Evolutionary conservation across 2,329 filamentous ascomycete species (phyloP).

Genomic region (Trichoderma sp.): DNA sequence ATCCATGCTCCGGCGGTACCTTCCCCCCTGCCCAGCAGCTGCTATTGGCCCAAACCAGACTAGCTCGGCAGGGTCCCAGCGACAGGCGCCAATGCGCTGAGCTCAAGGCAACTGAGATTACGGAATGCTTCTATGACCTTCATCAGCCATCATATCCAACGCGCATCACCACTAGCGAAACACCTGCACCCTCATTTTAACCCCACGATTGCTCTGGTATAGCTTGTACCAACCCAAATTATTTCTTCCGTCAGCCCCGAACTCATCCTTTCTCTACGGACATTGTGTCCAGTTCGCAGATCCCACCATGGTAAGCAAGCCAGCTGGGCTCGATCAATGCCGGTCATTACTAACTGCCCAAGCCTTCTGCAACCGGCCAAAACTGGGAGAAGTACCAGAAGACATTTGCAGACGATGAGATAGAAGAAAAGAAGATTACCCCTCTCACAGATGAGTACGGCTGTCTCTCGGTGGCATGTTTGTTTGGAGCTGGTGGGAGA

Average conservation of each 20-base stretch:
- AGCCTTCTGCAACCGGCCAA: slow-evolving; percentile 92
- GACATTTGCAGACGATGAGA: slow-evolving; percentile 93
- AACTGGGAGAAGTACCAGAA: slow-evolving; percentile 99
- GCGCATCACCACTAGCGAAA: slow-evolving; percentile 23
- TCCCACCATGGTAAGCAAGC: slow-evolving; percentile 47
- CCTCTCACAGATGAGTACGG: slow-evolving; percentile 93
- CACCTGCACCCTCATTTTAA: neutral
- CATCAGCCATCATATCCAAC: slow-evolving; percentile 37
- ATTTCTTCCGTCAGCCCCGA: neutral
- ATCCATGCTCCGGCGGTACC: slow-evolving; percentile 44
- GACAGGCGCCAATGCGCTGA: slow-evolving; percentile 39
- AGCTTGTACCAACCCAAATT: neutral
- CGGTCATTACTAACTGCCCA: slow-evolving; percentile 40
- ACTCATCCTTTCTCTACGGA: neutral
- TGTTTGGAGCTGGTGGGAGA: slow-evolving; percentile 14
- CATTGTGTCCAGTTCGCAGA: slow-evolving; percentile 37
- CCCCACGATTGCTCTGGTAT: neutral
- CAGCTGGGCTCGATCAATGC: neutral
- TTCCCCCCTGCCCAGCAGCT: slow-evolving; percentile 25
- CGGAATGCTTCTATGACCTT: slow-evolving; percentile 45
- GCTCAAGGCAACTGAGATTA: slow-evolving; percentile 50
- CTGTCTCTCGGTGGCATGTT: neutral
- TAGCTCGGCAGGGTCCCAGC: slow-evolving; percentile 34
- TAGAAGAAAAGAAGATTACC: slow-evolving; percentile 99
- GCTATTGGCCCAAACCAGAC: slow-evolving; percentile 32